Conservation (phyloP, 2,329 filamentous ascomycete genomes). For the Lachnellula occidentalis region DNA sequence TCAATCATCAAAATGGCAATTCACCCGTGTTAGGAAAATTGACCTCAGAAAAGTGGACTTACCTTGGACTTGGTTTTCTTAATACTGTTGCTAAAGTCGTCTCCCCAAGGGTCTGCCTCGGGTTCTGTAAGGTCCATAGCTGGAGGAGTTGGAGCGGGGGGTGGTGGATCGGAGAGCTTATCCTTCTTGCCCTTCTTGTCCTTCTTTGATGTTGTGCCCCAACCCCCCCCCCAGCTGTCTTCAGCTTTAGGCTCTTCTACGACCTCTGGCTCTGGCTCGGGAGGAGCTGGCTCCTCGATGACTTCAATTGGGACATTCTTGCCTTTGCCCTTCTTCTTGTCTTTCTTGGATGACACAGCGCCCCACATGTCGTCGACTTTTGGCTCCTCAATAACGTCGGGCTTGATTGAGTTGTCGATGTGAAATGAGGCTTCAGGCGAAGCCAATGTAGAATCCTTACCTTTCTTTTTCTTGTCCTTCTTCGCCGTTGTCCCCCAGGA, state of each 20-base stretch:
- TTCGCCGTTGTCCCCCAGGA: slow-evolving; percentile 29
- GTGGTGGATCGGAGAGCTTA: slow-evolving; percentile 38
- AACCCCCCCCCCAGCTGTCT: slow-evolving; percentile 40
- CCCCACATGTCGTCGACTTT: slow-evolving; percentile 36
- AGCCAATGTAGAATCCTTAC: slow-evolving; percentile 9
- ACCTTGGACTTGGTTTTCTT: slow-evolving; percentile 38
- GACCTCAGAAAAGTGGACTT: no score
- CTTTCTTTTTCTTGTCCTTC: slow-evolving; percentile 27
- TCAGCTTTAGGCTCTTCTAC: slow-evolving; percentile 40
- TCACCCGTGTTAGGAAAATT: no score
- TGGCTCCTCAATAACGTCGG: slow-evolving; percentile 45
- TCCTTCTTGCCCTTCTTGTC: slow-evolving; percentile 36
- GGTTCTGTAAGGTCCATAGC: slow-evolving; percentile 41
- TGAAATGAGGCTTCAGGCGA: slow-evolving; percentile 21
- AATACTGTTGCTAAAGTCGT: slow-evolving; percentile 28
- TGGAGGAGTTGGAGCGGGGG: slow-evolving; percentile 45
- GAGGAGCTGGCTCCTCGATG: slow-evolving; percentile 40
- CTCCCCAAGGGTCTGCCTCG: slow-evolving; percentile 34
- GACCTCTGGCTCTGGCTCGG: slow-evolving; percentile 37
- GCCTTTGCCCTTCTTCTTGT: slow-evolving; percentile 48
- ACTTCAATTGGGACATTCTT: slow-evolving; percentile 46
- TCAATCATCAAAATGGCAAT: no score
- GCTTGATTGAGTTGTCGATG: slow-evolving; percentile 32
- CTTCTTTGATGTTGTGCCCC: slow-evolving; percentile 41
- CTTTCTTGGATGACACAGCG: slow-evolving; percentile 23